A percentile compares a stretch with the other conserved stretches of the same genome.
Conservation (phyloP, 2,329 filamentous ascomycete genomes). For the Cercospora sp. region DNA sequence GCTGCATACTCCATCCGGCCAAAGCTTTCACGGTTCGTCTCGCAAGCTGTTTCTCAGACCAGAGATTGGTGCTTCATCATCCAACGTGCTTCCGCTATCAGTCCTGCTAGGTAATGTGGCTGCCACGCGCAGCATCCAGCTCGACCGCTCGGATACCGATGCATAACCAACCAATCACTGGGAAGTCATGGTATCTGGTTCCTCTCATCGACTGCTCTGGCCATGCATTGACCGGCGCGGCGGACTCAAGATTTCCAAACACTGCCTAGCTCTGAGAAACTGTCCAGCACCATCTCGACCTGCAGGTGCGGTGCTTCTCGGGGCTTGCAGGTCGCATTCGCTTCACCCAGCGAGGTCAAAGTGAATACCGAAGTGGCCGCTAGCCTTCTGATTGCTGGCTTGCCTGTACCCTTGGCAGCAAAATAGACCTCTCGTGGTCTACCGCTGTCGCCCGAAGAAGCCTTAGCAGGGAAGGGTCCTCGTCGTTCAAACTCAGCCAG, state of each 20-base stretch:
- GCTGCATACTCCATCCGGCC: slow-evolving; percentile 10
- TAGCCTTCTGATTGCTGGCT: slow-evolving; percentile 16
- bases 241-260: background rate
- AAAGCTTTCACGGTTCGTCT: slow-evolving; percentile 15
- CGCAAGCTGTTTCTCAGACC: slow-evolving; percentile 1
- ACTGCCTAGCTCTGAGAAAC: background rate
- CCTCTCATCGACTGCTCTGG: slow-evolving; percentile 16
- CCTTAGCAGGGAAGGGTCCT: slow-evolving; percentile 13
- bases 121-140: slow-evolving; percentile 10
- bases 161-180: slow-evolving; percentile 9
- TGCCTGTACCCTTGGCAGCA: slow-evolving; percentile 8
- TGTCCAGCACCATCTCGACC: background rate
- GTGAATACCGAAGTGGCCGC: slow-evolving; percentile 22
- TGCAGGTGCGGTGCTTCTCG: slow-evolving; percentile 8
- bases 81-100: slow-evolving; percentile 6
- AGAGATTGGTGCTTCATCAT: slow-evolving; percentile 2
- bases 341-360: slow-evolving; percentile 19
- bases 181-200: background rate
- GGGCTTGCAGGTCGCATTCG: slow-evolving; percentile 22
- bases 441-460: slow-evolving; percentile 13
- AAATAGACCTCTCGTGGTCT: slow-evolving; percentile 5
- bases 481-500: slow-evolving; percentile 7
- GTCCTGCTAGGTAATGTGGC: slow-evolving; percentile 13
- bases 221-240: slow-evolving; percentile 12
- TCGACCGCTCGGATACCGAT: slow-evolving; percentile 11